Base-by-base conservation (phyloP, 2,329 filamentous ascomycete species). In the Ceratocystis alfenasii region DNA sequence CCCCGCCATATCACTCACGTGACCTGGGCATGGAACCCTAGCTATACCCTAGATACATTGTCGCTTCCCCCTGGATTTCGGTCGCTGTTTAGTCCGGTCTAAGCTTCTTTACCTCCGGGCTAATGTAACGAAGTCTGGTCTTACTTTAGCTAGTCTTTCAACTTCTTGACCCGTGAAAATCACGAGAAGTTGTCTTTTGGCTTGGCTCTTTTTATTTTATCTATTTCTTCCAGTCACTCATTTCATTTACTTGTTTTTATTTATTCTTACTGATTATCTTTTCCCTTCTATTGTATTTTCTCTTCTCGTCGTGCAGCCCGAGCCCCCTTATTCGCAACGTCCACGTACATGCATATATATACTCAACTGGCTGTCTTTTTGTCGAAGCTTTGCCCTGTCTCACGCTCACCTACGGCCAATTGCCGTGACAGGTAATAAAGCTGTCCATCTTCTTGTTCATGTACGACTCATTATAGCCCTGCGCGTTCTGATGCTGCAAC, bases 191-290 rank as follows among this genome's bases (percentile, higher is more conserved):
- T 33, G 28, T 28, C 28, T 33, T 7, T n/a, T n/a, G 4, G n/a
- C 44, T 17, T 33, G 17, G 30, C 25, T 62, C n/a, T 20, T 25
- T 33, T 22, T 20, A 44, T 62, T 62, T 46, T 30, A 10, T 30
- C 20, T 60, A 22, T 44, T 41, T 53, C 30, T 17, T 62, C 28
- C 36, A 61, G 57, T 65, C 63, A 15, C 57, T 65, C 63, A 22
- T 65, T 44, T 41, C n/a, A 20, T 59, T 33, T 30, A n/a, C 33
- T 33, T 59, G 3, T 17, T 53, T 55, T 62, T 44, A 46, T 61
- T 44, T 30, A 30, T 50, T 61, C 30, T 28, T 57, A 41, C 60
- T 30, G 46, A 17, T 25, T 12, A 41, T 62, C 46, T 53, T 64
- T 64, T 41, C 44, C 48, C 44, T 33, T 10, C 17, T 28, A 7